Base-by-base conservation (phyloP, 2,329 filamentous ascomycete genomes). In the Bipolaris gigantea region DNA sequence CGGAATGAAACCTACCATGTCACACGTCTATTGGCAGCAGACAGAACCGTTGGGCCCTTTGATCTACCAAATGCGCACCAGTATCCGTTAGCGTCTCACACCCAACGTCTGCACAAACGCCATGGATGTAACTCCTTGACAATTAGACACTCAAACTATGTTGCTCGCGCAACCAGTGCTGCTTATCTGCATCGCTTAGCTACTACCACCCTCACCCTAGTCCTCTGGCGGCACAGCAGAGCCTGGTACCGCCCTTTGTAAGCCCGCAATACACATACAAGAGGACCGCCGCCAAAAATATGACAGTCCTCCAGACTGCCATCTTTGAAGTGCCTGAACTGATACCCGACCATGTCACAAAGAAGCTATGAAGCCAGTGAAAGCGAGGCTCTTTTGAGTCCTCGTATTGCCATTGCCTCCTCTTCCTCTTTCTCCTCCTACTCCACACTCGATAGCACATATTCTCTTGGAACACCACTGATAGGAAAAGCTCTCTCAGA, bases 121-220 rank as follows among this genome's bases (percentile, higher is more conserved):
- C 48, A 43, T 52, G 48, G 44, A 18, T 54, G 42, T 45, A 36
- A 27, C 38, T 49, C 42, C 42, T 50, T 33, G 33, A 46, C 25
- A 43, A 16, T 50, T 48, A 42, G 48, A 48, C 25, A 23, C 53
- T 43, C 25, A 47, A 52, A 27, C 42, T 44, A 51, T 39, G 42
- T 34, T 25, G n/a, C 33, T 23, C 33, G 36, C 21, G 43, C 42
- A 55, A 55, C 48, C 42, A 52, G 30, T 38, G 35, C 13, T 15
- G 46, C 50, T 57, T 57, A 57, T 51, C 43, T 47, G 38, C 34
- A 27, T 54, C 50, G 54, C 50, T 48, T 54, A 57, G 51, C 23
- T 50, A 39, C 42, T 54, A 25, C 50, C 36, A 39, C 50, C 36
- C 38, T 34, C 34, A 50, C 48, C 46, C 32, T 54, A 57, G 50